These are phyloP conservation scores for Pichia sp. DNA, from an alignment of 1,139 yeast species.

Conservation along the genomic window DNA sequence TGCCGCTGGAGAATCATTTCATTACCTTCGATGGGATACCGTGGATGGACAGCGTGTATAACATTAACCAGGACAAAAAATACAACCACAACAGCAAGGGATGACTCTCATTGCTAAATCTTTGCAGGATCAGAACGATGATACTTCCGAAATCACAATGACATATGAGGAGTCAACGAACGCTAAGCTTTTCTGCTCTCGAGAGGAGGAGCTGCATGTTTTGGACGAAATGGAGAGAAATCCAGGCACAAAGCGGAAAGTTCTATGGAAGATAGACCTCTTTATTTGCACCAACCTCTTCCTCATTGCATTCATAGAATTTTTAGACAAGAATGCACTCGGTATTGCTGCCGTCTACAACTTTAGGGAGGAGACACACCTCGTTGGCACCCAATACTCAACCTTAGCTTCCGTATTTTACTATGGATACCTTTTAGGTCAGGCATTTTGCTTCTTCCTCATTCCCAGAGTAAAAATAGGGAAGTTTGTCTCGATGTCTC, in stretches of 20 bases:
- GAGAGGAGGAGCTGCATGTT: slow-evolving; percentile 1
- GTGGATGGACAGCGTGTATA: no score
- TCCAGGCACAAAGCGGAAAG: slow-evolving; percentile 1
- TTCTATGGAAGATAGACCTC: slow-evolving; percentile 4
- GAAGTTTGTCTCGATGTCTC: slow-evolving; percentile 29
- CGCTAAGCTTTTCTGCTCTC: not conserved
- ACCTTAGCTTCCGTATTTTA: slow-evolving; percentile 54
- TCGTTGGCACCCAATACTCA: slow-evolving; percentile 17
- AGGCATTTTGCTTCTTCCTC: slow-evolving; percentile 37
- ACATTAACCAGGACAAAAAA: no score
- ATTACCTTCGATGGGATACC: no score
- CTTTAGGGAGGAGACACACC: slow-evolving; percentile 11
- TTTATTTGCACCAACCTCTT: slow-evolving; percentile 5
- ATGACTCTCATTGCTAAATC: no score
- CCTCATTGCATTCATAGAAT: slow-evolving; percentile 13
- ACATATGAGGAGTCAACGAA: not conserved
- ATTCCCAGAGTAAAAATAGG: slow-evolving; percentile 44
- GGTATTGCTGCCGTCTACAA: slow-evolving; percentile 16
- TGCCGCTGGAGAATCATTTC: no score
- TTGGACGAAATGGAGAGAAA: not conserved
- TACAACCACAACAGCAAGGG: no score
- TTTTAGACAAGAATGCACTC: slow-evolving; percentile 17
- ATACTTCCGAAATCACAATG: no score
- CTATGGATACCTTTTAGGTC: slow-evolving; percentile 44
- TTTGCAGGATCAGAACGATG: no score